Conservation (phyloP, 2,329 filamentous ascomycete species). For the Pleurostoma richardsiae region DNA sequence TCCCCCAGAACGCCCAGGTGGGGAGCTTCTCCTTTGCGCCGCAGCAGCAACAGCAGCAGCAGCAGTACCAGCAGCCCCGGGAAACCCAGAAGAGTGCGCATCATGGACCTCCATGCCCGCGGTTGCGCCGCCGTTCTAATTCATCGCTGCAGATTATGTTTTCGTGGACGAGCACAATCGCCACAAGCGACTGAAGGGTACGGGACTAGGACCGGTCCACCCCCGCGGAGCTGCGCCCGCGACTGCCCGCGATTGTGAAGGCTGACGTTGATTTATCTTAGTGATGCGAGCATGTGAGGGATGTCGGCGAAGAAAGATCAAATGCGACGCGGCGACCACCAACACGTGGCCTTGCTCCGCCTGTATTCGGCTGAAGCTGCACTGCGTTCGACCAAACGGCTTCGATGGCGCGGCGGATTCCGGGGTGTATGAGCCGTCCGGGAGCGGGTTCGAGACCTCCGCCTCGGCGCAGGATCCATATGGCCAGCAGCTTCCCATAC, state of each 20-base stretch:
- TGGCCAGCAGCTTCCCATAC: conserved; percentile 48
- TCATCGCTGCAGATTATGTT: conserved; percentile 71
- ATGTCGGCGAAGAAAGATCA: conserved; percentile 92
- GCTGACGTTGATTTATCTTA: conserved; percentile 26
- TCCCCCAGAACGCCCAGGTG: conserved; percentile 66
- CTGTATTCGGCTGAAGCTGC: conserved; percentile 85
- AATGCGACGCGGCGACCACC: conserved; percentile 94
- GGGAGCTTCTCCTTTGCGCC: conserved; percentile 74
- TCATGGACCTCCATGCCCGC: conserved; percentile 4
- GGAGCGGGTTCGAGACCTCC: conserved; percentile 36
- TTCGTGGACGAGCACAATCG: conserved; percentile 99
- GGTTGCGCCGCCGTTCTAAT: conserved; percentile 19
- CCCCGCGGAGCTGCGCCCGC: too few species aligned
- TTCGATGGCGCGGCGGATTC: conserved; percentile 56
- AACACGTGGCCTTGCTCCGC: conserved; percentile 97
- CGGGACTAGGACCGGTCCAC: conserved; percentile 7
- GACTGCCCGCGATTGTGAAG: background rate
- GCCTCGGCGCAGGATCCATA: conserved; percentile 34
- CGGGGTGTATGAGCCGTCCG: conserved; percentile 27
- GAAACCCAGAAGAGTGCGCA: conserved; percentile 80
- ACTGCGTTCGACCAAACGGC: conserved; percentile 85
- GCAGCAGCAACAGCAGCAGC: conserved; percentile 46
- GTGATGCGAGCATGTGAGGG: conserved; percentile 98
- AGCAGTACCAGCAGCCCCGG: conserved; percentile 53
- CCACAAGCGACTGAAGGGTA: conserved; percentile 94